Evolutionary conservation across 1,139 yeast species (phyloP).

Genomic region (Yamadazyma aaseri): DNA sequence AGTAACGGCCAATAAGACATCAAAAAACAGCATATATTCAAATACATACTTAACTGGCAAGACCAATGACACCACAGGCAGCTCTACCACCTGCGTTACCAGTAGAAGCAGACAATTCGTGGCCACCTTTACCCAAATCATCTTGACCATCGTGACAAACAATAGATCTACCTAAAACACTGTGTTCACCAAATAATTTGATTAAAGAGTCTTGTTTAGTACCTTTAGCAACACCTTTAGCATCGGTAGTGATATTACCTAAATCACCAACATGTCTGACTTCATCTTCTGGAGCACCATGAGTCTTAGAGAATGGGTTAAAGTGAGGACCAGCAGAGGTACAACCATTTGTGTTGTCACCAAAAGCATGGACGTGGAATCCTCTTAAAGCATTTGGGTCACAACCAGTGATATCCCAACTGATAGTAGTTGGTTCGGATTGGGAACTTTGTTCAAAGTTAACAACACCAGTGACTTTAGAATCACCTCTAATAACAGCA

Average conservation of each 20-base stretch:
- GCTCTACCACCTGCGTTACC: constrained; percentile 99
- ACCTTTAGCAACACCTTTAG: constrained; percentile 87
- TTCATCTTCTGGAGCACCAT: constrained; percentile 92
- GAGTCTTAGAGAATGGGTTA: constrained; percentile 88
- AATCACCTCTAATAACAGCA: constrained; percentile 95
- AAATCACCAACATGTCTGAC: constrained; percentile 95
- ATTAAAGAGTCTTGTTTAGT: constrained; percentile 72
- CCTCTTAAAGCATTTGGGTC: constrained; percentile 88
- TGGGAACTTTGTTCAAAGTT: constrained; percentile 80
- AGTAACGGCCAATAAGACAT: no score
- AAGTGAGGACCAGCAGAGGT: constrained; percentile 99
- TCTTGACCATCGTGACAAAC: constrained; percentile 94
- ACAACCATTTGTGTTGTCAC: constrained; percentile 99
- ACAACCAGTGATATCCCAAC: constrained; percentile 88
- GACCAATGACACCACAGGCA: constrained; percentile 98
- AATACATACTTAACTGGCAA: constrained; percentile 51
- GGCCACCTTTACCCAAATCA: constrained; percentile 96
- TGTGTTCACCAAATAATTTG: constrained; percentile 80
- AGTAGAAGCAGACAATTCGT: constrained; percentile 90
- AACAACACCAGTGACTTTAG: constrained; percentile 83
- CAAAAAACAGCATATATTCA: no score
- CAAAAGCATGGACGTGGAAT: constrained; percentile 96
- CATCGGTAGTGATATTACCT: constrained; percentile 90
- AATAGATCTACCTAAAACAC: constrained; percentile 91
- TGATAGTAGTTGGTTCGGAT: constrained; percentile 75